A percentile compares a stretch with the other conserved stretches of the same genome.
phyloP scores from a whole-genome alignment of 1,139 yeast species.

The Debaryomyces robertsiae region DNA sequence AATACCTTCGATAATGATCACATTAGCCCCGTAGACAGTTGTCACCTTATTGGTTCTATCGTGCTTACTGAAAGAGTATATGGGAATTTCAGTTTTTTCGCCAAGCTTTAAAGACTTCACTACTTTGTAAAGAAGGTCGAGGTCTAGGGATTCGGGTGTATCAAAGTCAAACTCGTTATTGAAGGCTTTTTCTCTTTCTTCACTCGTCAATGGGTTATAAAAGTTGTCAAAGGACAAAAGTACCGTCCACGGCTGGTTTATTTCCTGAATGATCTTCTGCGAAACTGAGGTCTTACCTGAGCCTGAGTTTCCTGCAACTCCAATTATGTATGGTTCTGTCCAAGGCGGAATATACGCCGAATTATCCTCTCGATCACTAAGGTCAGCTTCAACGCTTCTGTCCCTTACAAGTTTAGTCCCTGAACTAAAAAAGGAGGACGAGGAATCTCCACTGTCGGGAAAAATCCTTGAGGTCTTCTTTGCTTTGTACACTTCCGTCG shows the following conservation, averaged over 20 bases:
- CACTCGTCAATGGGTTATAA: slow-evolving; percentile 69
- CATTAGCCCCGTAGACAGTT: slow-evolving; percentile 93
- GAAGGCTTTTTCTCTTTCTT: slow-evolving; percentile 66
- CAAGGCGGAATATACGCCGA: slow-evolving; percentile 80
- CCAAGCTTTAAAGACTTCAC: slow-evolving; percentile 64
- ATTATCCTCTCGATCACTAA: slow-evolving; percentile 1
- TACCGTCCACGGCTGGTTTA: slow-evolving; percentile 96
- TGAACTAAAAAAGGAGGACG: slow-evolving; percentile 15
- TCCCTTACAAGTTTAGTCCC: neutral
- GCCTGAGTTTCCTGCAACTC: slow-evolving; percentile 93
- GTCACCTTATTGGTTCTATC: slow-evolving; percentile 67
- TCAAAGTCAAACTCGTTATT: slow-evolving; percentile 78
- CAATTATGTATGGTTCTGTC: slow-evolving; percentile 94
- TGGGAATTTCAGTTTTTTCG: slow-evolving; percentile 68
- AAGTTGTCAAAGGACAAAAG: slow-evolving; percentile 87
- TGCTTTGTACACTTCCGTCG: slow-evolving; percentile 1
- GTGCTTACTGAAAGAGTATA: slow-evolving; percentile 80
- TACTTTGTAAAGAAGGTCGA: slow-evolving; percentile 68
- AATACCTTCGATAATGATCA: slow-evolving; percentile 88
- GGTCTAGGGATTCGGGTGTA: slow-evolving; percentile 77
- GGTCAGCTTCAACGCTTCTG: neutral
- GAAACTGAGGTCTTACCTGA: slow-evolving; percentile 96
- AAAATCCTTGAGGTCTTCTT: slow-evolving; percentile 24
- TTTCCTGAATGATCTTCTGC: slow-evolving; percentile 72
- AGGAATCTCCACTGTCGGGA: slow-evolving; percentile 23